Percentiles rank a stretch among this genome's conserved stretches.
Conservation (phyloP, 495 filamentous ascomycete species). For the Podospora tetraspora region DNA sequence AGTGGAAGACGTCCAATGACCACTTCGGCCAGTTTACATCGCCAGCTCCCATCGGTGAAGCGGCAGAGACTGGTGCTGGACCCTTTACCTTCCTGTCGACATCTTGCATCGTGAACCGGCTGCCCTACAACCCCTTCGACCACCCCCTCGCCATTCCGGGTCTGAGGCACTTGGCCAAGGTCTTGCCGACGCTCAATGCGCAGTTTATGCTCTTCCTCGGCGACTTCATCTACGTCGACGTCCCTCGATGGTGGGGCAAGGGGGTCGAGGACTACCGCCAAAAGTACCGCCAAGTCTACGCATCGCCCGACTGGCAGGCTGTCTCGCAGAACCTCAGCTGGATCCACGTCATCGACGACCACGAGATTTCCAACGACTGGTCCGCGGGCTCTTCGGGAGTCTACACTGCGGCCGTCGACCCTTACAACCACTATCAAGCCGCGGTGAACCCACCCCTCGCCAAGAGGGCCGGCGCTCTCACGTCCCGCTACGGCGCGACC, state of each 20-base stretch:
- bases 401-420: slow-evolving; percentile 71
- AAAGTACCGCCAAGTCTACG: slow-evolving; percentile 90
- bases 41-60: slow-evolving; percentile 56
- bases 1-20: slow-evolving; percentile 78
- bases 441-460: slow-evolving; percentile 72
- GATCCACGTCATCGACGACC: slow-evolving; percentile 95
- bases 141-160: slow-evolving; percentile 81
- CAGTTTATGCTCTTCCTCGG: slow-evolving; percentile 97
- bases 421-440: slow-evolving; percentile 81
- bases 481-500: slow-evolving; percentile 50
- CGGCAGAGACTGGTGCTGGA: slow-evolving; percentile 49
- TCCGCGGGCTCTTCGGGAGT: slow-evolving; percentile 65
- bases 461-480: slow-evolving; percentile 31
- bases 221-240: slow-evolving; percentile 98
- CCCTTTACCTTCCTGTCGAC: slow-evolving; percentile 84
- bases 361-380: slow-evolving; percentile 95
- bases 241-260: slow-evolving; percentile 71
- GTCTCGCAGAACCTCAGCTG: slow-evolving; percentile 72
- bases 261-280: slow-evolving; percentile 70
- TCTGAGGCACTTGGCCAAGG: slow-evolving; percentile 60
- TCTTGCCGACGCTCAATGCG: slow-evolving; percentile 57
- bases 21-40: slow-evolving; percentile 70
- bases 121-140: slow-evolving; percentile 77
- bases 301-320: slow-evolving; percentile 79
- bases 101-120: slow-evolving; percentile 83